Evolutionary conservation across 2,329 filamentous ascomycete genomes (phyloP).

Genomic region (Alternaria postmessia): DNA sequence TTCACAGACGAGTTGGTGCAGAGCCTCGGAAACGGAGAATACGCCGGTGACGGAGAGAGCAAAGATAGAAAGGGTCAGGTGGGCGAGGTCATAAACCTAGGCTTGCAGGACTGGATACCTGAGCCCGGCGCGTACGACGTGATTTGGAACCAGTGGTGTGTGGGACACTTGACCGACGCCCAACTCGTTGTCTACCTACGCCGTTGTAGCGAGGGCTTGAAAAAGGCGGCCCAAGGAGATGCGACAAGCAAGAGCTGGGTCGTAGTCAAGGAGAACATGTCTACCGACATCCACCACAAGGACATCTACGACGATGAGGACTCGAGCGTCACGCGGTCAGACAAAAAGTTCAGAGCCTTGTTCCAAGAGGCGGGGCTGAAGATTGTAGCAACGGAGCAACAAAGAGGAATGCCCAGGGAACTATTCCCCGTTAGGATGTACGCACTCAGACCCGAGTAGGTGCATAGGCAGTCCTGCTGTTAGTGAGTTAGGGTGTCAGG

Average conservation of each 20-base stretch:
- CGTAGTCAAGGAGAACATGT: slow-evolving; percentile 83
- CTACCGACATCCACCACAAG: slow-evolving; percentile 57
- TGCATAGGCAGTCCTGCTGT: neutral
- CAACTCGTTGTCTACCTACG: slow-evolving; percentile 74
- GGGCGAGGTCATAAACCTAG: slow-evolving; percentile 74
- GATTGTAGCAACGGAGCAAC: slow-evolving; percentile 55
- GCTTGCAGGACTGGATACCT: slow-evolving; percentile 75
- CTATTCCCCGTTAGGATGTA: slow-evolving; percentile 81
- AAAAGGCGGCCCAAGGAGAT: slow-evolving; percentile 34
- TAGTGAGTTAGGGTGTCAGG: neutral
- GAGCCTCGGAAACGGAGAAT: slow-evolving; percentile 31
- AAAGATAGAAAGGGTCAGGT: slow-evolving; percentile 54
- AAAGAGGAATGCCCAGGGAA: slow-evolving; percentile 70
- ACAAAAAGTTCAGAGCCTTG: slow-evolving; percentile 73
- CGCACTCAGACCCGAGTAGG: slow-evolving; percentile 68
- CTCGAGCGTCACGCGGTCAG: slow-evolving; percentile 78
- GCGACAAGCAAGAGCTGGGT: slow-evolving; percentile 62
- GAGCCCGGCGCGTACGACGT: slow-evolving; percentile 70
- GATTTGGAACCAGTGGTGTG: slow-evolving; percentile 91
- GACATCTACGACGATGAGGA: slow-evolving; percentile 81
- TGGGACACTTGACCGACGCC: slow-evolving; percentile 79
- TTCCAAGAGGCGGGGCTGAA: slow-evolving; percentile 74
- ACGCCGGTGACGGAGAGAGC: slow-evolving; percentile 30
- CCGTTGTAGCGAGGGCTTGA: slow-evolving; percentile 64
- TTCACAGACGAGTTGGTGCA: slow-evolving; percentile 71